Percentiles rank a stretch among this genome's conserved stretches.
Conservation (phyloP, 164 flowering plant genomes). For the Berberis vulgaris region DNA sequence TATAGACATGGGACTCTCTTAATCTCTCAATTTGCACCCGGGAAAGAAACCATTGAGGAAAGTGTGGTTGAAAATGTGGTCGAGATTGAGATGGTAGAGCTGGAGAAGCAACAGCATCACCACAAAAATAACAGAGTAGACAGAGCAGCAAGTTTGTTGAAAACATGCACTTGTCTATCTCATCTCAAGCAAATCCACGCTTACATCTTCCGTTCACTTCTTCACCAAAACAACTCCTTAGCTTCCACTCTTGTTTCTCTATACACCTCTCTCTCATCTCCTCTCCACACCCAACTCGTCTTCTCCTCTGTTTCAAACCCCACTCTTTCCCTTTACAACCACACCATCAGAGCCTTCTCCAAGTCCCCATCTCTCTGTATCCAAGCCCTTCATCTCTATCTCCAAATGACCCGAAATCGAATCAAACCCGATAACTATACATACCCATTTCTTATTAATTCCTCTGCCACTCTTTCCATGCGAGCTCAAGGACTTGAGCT, state of each 20-base stretch:
- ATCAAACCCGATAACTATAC: slow-evolving; percentile 24
- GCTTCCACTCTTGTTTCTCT: slow-evolving; percentile 21
- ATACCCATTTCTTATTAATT: slow-evolving; percentile 25
- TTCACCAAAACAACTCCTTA: slow-evolving; percentile 28
- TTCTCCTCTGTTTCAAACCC: slow-evolving; percentile 17
- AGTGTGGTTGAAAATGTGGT: not conserved
- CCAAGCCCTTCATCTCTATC: slow-evolving; percentile 12
- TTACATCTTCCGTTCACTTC: slow-evolving; percentile 16
- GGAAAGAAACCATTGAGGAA: too few species aligned
- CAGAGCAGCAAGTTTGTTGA: slow-evolving; percentile 14
- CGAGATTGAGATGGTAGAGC: not conserved
- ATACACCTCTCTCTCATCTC: slow-evolving; percentile 15
- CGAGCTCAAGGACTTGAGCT: slow-evolving; percentile 15
- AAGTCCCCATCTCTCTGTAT: not conserved
- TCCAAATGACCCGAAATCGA: slow-evolving; percentile 12
- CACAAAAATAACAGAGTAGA: slow-evolving; percentile 21
- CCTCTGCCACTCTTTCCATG: slow-evolving; percentile 15
- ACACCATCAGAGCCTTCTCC: slow-evolving; percentile 3
- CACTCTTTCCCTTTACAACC: slow-evolving; percentile 8
- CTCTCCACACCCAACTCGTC: slow-evolving; percentile 15
- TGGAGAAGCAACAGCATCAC: not conserved
- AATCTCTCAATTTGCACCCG: too few species aligned
- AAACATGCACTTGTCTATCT: slow-evolving; percentile 13
- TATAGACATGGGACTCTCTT: too few species aligned
- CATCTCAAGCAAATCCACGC: slow-evolving; percentile 25